Base-by-base conservation (phyloP, 768 basidiomycete genomes). In the Vararia minispora region DNA sequence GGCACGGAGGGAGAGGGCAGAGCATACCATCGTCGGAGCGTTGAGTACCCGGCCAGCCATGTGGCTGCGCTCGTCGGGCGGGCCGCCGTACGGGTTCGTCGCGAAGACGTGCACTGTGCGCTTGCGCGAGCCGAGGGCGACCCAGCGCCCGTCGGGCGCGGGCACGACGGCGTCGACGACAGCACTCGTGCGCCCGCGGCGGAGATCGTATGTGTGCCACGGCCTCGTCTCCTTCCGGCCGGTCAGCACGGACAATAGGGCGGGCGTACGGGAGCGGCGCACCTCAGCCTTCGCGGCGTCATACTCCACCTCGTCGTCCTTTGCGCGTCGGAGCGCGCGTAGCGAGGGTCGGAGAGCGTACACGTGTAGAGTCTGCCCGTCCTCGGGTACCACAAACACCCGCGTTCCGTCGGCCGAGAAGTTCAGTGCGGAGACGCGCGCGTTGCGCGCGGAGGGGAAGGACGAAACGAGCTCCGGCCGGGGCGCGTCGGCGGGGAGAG, bases 11-110 rank as follows among this genome's bases (percentile, higher is more conserved):
- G 26, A n/a, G 10, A 1, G 29, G 14, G 20, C 27, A 24, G 18
- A 43, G 39, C 68, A 64, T 43, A 61, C 78, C 65, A 71, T 47
- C 33, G 67, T 65, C 4, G 59, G 55, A 2, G 58, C 56, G 46
- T 87, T 81, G 51, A 60, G 54, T 0, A 85, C 76, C 50, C 61
- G 61, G 5, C 71, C 73, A 26, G 70, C 65, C 39, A 78, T 47
- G 58, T 83, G 78, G 34, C 80, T 78, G 24, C 55, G 55, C 23
- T 71, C 58, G 58, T 86, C 77, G 2, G 79, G 63, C 24, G 63
- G 63, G 3, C 87, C 81, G 1, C 84, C 87, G 41, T 78, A 78
- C 4, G 84, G 84, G 53, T 87, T 82, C 6, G 78, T 63, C 6
- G 79, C 72, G 51, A 86, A 89, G 1, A 88, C 59, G 58, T 89